Percentiles rank a stretch among this genome's conserved stretches.
Evolutionary conservation across 306 rosid genomes (phyloP).

Genomic region (Fragaria ananassa): DNA sequence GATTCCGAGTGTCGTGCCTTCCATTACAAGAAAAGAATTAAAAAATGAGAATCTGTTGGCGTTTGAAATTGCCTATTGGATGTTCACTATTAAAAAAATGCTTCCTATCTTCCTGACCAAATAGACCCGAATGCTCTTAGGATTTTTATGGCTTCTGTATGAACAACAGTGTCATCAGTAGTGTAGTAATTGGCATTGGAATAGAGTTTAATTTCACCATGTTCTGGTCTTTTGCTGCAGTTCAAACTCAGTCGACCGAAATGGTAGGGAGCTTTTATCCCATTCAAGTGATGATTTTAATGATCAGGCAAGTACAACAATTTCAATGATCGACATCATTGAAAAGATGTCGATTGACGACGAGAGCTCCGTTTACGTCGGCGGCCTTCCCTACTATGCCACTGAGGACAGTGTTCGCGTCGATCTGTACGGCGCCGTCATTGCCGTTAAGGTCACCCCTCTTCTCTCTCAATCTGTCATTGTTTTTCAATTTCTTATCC

Average conservation of each 20-base stretch:
- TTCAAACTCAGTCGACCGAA: slow-evolving; percentile 33
- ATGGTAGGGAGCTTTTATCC: slow-evolving; percentile 47
- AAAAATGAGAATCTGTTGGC: too few relatives aligned
- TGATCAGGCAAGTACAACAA: slow-evolving; percentile 40
- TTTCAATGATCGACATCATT: too few relatives aligned
- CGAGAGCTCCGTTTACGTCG: too few relatives aligned
- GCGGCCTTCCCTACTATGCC: too few relatives aligned
- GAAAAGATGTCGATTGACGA: too few relatives aligned
- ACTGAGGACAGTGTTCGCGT: too few relatives aligned
- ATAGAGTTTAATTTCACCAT: not conserved
- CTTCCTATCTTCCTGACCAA: not conserved
- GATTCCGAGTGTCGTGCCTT: not conserved
- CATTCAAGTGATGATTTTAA: slow-evolving; percentile 39
- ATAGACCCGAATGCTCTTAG: not conserved
- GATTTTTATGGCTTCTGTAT: not conserved
- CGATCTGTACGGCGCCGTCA: too few relatives aligned
- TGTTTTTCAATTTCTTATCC: too few relatives aligned
- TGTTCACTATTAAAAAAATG: not conserved
- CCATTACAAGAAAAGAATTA: not conserved
- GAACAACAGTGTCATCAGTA: slow-evolving; percentile 7
- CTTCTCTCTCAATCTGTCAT: too few relatives aligned
- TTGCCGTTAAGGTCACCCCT: too few relatives aligned
- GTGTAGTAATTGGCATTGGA: slow-evolving; percentile 17
- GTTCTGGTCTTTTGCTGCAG: slow-evolving; percentile 33
- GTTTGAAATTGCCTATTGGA: too few relatives aligned